phyloP scores from a whole-genome alignment of 306 rosid species.

The Arachis hypogaea region DNA sequence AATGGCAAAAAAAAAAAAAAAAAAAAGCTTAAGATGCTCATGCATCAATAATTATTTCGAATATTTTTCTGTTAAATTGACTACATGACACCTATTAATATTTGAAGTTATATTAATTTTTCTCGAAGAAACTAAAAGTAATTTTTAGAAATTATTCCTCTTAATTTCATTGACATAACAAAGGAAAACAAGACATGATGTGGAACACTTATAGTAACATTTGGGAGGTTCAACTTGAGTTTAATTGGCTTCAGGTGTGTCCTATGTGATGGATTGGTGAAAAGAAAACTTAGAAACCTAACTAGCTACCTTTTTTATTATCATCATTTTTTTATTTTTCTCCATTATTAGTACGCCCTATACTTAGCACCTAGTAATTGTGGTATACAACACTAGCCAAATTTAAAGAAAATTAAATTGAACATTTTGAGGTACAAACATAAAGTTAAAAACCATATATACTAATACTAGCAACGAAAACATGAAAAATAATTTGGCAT shows the following conservation, averaged over 20 bases:
- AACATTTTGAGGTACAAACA: constrained; percentile 29
- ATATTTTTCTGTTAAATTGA: too few relatives aligned
- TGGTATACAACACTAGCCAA: constrained; percentile 5
- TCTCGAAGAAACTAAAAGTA: too few relatives aligned
- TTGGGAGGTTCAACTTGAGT: constrained; percentile 15
- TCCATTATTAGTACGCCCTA: too few relatives aligned
- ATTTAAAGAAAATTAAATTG: constrained; percentile 18
- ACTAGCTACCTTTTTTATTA: background rate
- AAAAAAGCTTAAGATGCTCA: too few relatives aligned
- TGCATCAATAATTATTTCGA: too few relatives aligned
- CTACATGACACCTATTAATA: too few relatives aligned
- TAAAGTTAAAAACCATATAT: background rate
- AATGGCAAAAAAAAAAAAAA: too few relatives aligned
- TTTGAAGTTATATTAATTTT: too few relatives aligned
- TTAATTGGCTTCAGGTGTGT: background rate
- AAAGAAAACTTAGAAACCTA: background rate
- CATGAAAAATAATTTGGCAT: constrained; percentile 5
- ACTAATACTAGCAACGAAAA: constrained; percentile 1
- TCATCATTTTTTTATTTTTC: background rate
- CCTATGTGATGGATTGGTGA: background rate
- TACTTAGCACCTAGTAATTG: background rate
- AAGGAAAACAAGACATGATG: too few relatives aligned
- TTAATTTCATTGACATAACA: too few relatives aligned
- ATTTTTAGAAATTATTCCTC: too few relatives aligned
- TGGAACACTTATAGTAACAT: background rate